phyloP scores from a whole-genome alignment of 1,284 basidiomycete species.

The Irpex sp. region DNA sequence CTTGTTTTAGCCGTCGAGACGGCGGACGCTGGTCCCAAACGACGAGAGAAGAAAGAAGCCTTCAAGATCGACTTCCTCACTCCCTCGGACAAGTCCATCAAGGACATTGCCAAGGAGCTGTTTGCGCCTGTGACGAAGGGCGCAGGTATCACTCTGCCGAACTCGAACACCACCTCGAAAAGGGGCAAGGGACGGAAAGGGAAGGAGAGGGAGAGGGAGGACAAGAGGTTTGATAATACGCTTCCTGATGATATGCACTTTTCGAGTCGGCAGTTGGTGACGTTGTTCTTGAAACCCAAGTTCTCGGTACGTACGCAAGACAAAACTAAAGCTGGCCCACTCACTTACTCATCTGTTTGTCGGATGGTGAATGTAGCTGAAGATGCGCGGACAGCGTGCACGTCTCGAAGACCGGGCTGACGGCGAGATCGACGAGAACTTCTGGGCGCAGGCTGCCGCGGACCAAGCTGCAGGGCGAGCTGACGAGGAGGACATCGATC shows the following conservation, averaged over 20 bases:
- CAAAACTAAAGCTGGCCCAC: too few species aligned
- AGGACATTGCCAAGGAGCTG: slow-evolving; percentile 74
- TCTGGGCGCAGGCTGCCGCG: slow-evolving; percentile 92
- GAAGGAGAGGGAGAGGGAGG: slow-evolving; percentile 33
- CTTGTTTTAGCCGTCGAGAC: slow-evolving; percentile 41
- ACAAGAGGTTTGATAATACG: slow-evolving; percentile 75
- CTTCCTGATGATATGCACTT: slow-evolving; percentile 99
- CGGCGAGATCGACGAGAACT: slow-evolving; percentile 89
- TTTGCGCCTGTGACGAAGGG: slow-evolving; percentile 75
- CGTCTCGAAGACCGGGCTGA: slow-evolving; percentile 57
- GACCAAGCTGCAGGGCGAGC: slow-evolving; percentile 62
- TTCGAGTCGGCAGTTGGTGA: slow-evolving; percentile 83
- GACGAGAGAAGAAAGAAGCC: slow-evolving; percentile 78
- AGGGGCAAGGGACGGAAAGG: slow-evolving; percentile 49
- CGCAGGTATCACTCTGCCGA: slow-evolving; percentile 65
- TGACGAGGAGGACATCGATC: slow-evolving; percentile 52
- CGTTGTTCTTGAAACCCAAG: slow-evolving; percentile 94
- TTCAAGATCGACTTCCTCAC: slow-evolving; percentile 87
- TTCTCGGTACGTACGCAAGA: slow-evolving; percentile 63
- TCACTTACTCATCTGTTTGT: too few species aligned
- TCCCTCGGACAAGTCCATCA: slow-evolving; percentile 58
- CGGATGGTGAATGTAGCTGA: slow-evolving; percentile 46
- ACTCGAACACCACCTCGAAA: slow-evolving; percentile 33
- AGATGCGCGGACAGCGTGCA: slow-evolving; percentile 72
- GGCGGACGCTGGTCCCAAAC: slow-evolving; percentile 49